Conservation (phyloP, 495 filamentous ascomycete genomes). For the Hypoxylon trugodes region DNA sequence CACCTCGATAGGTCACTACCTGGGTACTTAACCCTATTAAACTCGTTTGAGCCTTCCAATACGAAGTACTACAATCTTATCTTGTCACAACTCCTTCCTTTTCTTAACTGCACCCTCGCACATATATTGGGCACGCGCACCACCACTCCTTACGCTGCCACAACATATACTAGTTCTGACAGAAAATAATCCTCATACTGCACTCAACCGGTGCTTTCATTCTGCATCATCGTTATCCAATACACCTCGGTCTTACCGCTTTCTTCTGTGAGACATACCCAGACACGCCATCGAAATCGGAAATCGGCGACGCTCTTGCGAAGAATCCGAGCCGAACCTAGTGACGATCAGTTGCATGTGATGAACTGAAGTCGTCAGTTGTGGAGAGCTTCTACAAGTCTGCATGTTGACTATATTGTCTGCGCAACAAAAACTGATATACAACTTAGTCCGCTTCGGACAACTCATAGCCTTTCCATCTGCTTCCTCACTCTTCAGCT, state of each 20-base stretch:
- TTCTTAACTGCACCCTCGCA: conserved; percentile 35
- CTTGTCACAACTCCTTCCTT: conserved; percentile 26
- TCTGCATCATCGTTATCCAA: conserved; percentile 25
- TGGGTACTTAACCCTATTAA: conserved; percentile 22
- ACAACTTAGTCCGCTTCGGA: conserved; percentile 1
- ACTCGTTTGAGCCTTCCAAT: conserved; percentile 24
- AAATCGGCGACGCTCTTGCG: conserved; percentile 29
- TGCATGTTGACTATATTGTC: neutral
- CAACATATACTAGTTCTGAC: conserved; percentile 40
- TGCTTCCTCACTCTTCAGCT: conserved; percentile 1
- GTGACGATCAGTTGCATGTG: conserved; percentile 26
- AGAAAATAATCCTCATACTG: conserved; percentile 24
- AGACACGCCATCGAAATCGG: conserved; percentile 28
- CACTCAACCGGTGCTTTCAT: conserved; percentile 28
- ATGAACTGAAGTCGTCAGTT: conserved; percentile 13
- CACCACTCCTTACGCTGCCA: conserved; percentile 22
- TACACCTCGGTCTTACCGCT: conserved; percentile 17
- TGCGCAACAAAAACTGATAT: conserved; percentile 15
- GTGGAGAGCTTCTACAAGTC: conserved; percentile 27
- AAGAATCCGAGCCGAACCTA: conserved; percentile 11
- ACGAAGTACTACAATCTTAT: conserved; percentile 41
- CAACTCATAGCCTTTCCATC: neutral
- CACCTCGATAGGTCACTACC: conserved; percentile 27
- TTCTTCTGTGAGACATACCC: conserved; percentile 25
- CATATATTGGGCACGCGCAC: conserved; percentile 38